phyloP scores from a whole-genome alignment of 257 asterid species.

The Datura wrightii region DNA sequence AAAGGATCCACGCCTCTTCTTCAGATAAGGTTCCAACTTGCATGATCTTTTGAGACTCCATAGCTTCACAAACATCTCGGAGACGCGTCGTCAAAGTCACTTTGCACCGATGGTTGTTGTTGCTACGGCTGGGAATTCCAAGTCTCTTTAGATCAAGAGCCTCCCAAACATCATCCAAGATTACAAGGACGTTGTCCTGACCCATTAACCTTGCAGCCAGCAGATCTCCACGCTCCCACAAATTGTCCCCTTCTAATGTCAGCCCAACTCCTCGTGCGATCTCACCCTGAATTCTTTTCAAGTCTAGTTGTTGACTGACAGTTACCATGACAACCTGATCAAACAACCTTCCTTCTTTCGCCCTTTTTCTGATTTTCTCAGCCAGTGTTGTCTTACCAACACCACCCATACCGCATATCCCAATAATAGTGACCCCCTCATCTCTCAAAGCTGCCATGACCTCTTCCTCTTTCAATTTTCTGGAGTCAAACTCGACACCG shows the following conservation, averaged over 20 bases:
- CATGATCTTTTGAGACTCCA: constrained; percentile 23
- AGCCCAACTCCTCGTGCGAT: constrained; percentile 26
- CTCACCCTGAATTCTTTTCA: constrained; percentile 28
- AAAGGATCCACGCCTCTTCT: constrained; percentile 27
- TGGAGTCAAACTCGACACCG: constrained; percentile 22
- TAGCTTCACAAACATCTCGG: constrained; percentile 1
- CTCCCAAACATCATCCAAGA: constrained; percentile 33
- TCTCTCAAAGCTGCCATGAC: constrained; percentile 32
- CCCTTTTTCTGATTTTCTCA: not conserved
- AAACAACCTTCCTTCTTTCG: not conserved
- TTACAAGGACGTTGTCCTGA: constrained; percentile 3
- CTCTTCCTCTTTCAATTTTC: not conserved
- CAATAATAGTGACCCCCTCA: constrained; percentile 6
- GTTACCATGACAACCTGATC: constrained; percentile 18
- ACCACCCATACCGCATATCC: constrained; percentile 37
- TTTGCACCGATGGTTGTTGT: not conserved
- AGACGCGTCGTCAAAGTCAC: constrained; percentile 26
- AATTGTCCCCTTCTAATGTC: not conserved
- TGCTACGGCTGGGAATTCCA: constrained; percentile 30
- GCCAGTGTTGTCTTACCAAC: constrained; percentile 37
- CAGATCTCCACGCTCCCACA: not conserved
- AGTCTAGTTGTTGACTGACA: not conserved
- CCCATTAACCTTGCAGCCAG: constrained; percentile 7
- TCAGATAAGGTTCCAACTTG: not conserved
- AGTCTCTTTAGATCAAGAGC: not conserved